A percentile compares a stretch with the other conserved stretches of the same genome.
phyloP scores from a whole-genome alignment of 176 grass and related monocot species.

The Tillandsia leiboldiana region DNA sequence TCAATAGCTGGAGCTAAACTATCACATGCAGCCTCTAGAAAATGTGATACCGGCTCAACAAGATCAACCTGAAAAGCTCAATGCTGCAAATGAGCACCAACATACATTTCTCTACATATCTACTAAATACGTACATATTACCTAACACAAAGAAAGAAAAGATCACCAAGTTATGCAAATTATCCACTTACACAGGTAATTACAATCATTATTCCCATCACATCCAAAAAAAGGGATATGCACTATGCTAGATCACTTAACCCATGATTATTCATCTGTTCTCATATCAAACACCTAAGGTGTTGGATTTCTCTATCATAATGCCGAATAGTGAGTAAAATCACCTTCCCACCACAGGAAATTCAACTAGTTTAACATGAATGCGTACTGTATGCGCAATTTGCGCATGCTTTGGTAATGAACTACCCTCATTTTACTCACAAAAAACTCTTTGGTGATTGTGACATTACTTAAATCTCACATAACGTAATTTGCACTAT shows the following conservation, averaged over 20 bases:
- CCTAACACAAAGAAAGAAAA: not conserved
- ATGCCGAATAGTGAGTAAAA: not conserved
- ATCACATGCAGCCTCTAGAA: conserved; percentile 68
- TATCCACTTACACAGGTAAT: not conserved
- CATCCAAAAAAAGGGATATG: not conserved
- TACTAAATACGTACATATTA: not conserved
- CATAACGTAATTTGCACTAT: too few relatives aligned
- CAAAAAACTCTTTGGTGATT: not conserved
- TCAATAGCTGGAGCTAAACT: conserved; percentile 55
- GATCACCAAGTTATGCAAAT: not conserved
- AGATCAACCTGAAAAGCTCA: conserved; percentile 64
- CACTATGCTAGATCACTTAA: not conserved
- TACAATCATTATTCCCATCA: not conserved
- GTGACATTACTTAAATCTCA: too few relatives aligned
- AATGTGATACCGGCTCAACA: conserved; percentile 93
- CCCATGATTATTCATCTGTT: not conserved
- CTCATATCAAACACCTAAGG: not conserved
- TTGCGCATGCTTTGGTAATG: not conserved
- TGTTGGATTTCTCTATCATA: not conserved
- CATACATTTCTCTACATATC: not conserved
- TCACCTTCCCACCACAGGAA: not conserved
- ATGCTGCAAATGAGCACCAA: not conserved
- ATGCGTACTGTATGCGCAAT: not conserved
- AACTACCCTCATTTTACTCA: not conserved
- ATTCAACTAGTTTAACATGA: not conserved